Base-by-base conservation (phyloP, 78 protist species). In the Dictyostelium brefeldianum region DNA sequence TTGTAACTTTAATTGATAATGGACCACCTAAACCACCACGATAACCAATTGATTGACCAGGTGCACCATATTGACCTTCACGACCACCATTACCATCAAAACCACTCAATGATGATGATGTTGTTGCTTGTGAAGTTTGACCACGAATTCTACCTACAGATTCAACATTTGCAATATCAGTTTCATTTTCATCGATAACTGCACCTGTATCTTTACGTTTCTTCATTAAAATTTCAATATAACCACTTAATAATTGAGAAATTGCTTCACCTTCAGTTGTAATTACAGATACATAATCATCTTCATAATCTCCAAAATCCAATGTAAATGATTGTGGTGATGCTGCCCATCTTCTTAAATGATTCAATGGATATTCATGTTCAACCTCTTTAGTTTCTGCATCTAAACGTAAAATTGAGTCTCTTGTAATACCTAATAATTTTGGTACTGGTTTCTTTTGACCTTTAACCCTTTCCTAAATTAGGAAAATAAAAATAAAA, bases 261-360 rank as follows among this genome's bases (percentile, higher is more conserved):
- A 97, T 95, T 20, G 89, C 95, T 12, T 96, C 97, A 57, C 97
- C 98, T 79, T 97, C 97, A 47, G 79, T 83, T 5, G 98, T 97
- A 53, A 89, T 91, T 46, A 97, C 96, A 8, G 65, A 17, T 71
- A 91, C 85, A 62, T 94, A 96, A 31, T 85, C 75, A 20, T 79
- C 94, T 48, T 85, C 87, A 78, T 96, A 92, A 69, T 96, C 97
- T 46, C 98, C 98, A 73, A 96, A 97, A 83, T 97, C 98, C 62
- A 97, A 46, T 14, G 97, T 96, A 31, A 97, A 96, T n/a, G 78
- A 47, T 81, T 83, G 92, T 77, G 96, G 95, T 6, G 96, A 71
- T 10, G 98, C 98, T 12, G 97, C 98, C 98, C 98, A 97, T 46
- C 98, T 95, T 6, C 93, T 79, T 15, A 97, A 78, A 50, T 62